Base-by-base conservation (phyloP, 1,284 basidiomycete species). In the Cutaneotrichosporon daszewskae region DNA sequence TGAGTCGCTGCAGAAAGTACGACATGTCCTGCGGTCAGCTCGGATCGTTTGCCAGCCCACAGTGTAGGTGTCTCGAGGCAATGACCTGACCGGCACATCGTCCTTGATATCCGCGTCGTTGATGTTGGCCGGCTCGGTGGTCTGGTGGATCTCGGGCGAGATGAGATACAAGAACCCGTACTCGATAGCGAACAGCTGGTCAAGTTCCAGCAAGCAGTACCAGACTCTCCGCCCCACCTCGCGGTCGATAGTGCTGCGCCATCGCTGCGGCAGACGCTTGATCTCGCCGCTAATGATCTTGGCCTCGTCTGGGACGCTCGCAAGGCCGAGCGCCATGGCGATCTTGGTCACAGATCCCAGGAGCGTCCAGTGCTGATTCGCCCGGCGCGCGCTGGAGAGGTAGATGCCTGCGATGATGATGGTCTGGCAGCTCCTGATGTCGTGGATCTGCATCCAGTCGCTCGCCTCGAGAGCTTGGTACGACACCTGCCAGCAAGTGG, bases 401-500 rank as follows among this genome's bases (percentile, higher is more conserved):
- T 53, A 58, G 31, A 52, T 45, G 4, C 56, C 53, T 0, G 52
- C 50, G 20, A 58, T 50, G 32, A 58, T 54, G 25, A 58, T 49
- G 1, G 56, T 45, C 42, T 58, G 56, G 20, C 49, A 40, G 17
- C 43, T 44, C 12, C 49, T 47, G 11, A 58, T 52, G n/a, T 48
- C 46, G 45, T 58, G 56, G 20, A 53, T 46, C 39, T 58, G 56
- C 53, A 58, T 55, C 56, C 56, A 58, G 29, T 58, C 56, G 24
- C 45, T 49, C 18, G 52, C 54, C 28, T 54, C 56, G 40, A 58
- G 37, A 0, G 56, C 53, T 24, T 47, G 36, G 37, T 53, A 53
- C 28, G 51, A 50, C 24, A 55, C 43, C 3, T 53, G 33, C 55
- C 55, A 58, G 42, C 55, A 58, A 11, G 42, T 53, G n/a, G 49